phyloP scores from a whole-genome alignment of 2,329 filamentous ascomycete species.

The Fusarium multiceps region DNA sequence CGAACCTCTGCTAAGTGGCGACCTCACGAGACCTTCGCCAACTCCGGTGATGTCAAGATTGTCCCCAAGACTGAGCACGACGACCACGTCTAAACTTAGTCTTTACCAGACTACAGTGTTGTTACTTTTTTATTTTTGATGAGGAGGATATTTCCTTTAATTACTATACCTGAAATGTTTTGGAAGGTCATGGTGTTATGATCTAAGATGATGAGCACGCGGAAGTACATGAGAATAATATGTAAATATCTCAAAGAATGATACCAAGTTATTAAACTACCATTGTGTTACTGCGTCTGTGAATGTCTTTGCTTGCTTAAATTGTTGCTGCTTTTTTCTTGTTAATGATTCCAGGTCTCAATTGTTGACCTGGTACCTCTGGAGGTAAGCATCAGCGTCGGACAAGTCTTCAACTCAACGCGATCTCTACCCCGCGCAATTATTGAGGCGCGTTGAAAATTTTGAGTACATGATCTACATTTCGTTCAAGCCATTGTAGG shows the following conservation, averaged over 20 bases:
- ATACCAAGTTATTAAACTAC: conserved; percentile 4
- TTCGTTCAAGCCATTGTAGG: no score
- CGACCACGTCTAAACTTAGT: conserved; percentile 46
- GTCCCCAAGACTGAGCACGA: conserved; percentile 48
- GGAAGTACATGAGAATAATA: conserved; percentile 38
- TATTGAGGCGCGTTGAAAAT: not conserved
- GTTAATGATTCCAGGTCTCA: not conserved
- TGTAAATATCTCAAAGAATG: conserved; percentile 41
- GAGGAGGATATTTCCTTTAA: conserved; percentile 9
- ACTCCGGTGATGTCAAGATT: conserved; percentile 46
- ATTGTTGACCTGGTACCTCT: not conserved
- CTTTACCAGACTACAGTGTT: not conserved
- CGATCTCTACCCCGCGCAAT: not conserved
- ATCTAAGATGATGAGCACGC: conserved; percentile 1
- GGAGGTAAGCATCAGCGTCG: not conserved
- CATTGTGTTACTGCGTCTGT: not conserved
- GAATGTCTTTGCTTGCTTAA: not conserved
- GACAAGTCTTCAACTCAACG: not conserved
- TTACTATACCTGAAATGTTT: conserved; percentile 25
- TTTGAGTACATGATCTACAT: not conserved
- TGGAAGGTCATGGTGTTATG: not conserved
- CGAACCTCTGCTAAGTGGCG: conserved; percentile 81
- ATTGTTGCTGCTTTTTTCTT: not conserved
- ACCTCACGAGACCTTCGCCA: conserved; percentile 76
- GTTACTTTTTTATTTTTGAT: conserved; percentile 1